These are phyloP conservation scores for Zasmidium citrigriseum DNA, from an alignment of 2,329 filamentous ascomycete genomes.

Conservation along the genomic window DNA sequence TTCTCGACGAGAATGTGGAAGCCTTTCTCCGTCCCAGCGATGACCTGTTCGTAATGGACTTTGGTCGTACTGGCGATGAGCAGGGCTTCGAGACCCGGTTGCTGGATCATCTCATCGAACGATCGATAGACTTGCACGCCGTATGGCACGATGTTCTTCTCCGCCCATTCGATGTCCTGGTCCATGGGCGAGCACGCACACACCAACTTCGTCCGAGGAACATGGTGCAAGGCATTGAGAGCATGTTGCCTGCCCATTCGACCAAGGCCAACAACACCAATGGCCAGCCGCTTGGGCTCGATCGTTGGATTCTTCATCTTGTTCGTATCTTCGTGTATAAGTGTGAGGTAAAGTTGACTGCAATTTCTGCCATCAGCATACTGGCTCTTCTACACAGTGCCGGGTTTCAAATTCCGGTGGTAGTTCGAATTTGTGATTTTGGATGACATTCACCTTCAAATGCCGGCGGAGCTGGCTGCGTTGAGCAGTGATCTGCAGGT, in stretches of 20 bases:
- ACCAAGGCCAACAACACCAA: slow-evolving; percentile 21
- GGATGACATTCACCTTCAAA: background rate
- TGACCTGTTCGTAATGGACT: slow-evolving; percentile 58
- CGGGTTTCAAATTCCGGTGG: background rate
- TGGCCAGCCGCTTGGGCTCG: slow-evolving; percentile 11
- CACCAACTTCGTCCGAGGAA: slow-evolving; percentile 45
- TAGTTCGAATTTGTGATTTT: too few relatives aligned
- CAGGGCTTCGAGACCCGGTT: slow-evolving; percentile 56
- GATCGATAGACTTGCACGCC: slow-evolving; percentile 56
- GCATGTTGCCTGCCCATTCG: slow-evolving; percentile 20
- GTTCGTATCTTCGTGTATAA: background rate
- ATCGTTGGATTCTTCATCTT: background rate
- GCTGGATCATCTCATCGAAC: slow-evolving; percentile 59
- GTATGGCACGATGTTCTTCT: slow-evolving; percentile 49
- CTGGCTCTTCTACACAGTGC: background rate
- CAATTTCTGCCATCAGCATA: background rate
- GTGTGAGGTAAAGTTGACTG: background rate
- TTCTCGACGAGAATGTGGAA: slow-evolving; percentile 62
- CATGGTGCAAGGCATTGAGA: slow-evolving; percentile 44
- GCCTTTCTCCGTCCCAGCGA: slow-evolving; percentile 55
- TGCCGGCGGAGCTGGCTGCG: background rate
- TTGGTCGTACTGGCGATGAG: slow-evolving; percentile 57
- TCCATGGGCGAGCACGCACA: slow-evolving; percentile 46
- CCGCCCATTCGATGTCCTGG: slow-evolving; percentile 46
- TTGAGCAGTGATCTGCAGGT: background rate